A percentile compares a stretch with the other conserved stretches of the same genome.
These are phyloP conservation scores for Endoconidiophora polonica DNA, from an alignment of 2,329 filamentous ascomycete species.

Conservation along the genomic window DNA sequence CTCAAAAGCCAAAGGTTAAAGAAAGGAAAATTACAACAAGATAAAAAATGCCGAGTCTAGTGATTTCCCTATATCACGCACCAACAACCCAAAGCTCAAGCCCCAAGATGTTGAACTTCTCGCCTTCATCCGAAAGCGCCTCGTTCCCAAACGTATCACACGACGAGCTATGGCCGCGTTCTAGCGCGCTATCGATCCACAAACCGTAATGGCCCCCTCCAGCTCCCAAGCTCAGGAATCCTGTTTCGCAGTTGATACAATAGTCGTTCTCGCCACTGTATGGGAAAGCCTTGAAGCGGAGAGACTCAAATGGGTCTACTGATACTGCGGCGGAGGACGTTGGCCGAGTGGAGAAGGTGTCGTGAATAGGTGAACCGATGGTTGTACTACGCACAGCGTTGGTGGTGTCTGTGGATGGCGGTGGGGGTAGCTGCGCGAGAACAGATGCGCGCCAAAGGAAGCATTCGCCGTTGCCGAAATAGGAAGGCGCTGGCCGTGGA, in stretches of 20 bases:
- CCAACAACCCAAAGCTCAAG: slow-evolving; percentile 92
- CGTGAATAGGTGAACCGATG: slow-evolving; percentile 18
- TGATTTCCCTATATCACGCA: slow-evolving; percentile 12
- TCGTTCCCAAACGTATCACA: slow-evolving; percentile 94
- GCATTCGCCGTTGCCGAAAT: slow-evolving; percentile 93
- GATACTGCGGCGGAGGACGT: slow-evolving; percentile 15
- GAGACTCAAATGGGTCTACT: slow-evolving; percentile 36
- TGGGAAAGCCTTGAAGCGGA: slow-evolving; percentile 93
- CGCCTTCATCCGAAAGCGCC: slow-evolving; percentile 77
- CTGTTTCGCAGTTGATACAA: slow-evolving; percentile 78
- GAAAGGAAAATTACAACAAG: no score
- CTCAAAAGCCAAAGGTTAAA: no score
- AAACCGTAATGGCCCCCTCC: slow-evolving; percentile 81
- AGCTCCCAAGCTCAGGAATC: slow-evolving; percentile 74
- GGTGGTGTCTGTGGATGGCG: slow-evolving; percentile 35
- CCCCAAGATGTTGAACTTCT: slow-evolving; percentile 78
- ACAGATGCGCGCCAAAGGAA: slow-evolving; percentile 51
- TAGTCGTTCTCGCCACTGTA: slow-evolving; percentile 95
- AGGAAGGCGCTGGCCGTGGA: slow-evolving; percentile 64
- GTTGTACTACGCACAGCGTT: slow-evolving; percentile 29
- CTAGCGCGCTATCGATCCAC: slow-evolving; percentile 78
- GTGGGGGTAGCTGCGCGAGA: slow-evolving; percentile 34
- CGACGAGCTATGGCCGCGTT: slow-evolving; percentile 64
- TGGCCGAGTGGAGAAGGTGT: slow-evolving; percentile 14
- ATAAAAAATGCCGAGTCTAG: no score